Conservation (phyloP, 371 early-diverging fungal species). For the Massospora cicadina region DNA sequence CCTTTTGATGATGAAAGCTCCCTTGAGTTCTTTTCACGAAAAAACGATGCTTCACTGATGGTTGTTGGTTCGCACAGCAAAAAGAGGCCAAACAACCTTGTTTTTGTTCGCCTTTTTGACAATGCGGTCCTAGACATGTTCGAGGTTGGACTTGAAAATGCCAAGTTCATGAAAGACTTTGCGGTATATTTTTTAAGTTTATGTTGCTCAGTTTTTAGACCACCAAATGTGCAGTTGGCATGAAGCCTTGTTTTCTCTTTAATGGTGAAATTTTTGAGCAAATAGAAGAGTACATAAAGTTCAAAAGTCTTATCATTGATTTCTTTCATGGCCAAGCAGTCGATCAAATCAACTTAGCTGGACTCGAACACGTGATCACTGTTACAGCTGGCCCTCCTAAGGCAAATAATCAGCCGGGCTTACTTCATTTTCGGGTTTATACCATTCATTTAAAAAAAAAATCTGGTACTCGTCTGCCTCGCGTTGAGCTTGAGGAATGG, state of each 20-base stretch:
- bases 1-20: conserved; percentile 89
- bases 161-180: conserved; percentile 43
- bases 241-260: conserved; percentile 79
- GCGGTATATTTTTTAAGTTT: conserved; percentile 25
- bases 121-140: conserved; percentile 87
- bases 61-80: conserved; percentile 83
- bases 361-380: conserved; percentile 75
- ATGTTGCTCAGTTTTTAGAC: conserved; percentile 17
- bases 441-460: conserved; percentile 68
- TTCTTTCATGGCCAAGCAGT: conserved; percentile 73
- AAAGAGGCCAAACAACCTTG: conserved; percentile 89
- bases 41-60: conserved; percentile 84
- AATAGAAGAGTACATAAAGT: conserved; percentile 37
- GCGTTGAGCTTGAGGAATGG: conserved; percentile 90
- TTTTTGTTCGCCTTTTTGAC: conserved; percentile 79
- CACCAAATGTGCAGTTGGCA: conserved; percentile 63
- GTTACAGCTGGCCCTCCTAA: conserved; percentile 53
- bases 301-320: conserved; percentile 50
- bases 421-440: conserved; percentile 62
- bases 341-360: conserved; percentile 56
- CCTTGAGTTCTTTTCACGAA: conserved; percentile 81
- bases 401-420: conserved; percentile 28
- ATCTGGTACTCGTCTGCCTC: conserved; percentile 62
- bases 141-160: conserved; percentile 69
- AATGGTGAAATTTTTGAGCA: conserved; percentile 73